Conservation (phyloP, 208 protist genomes). For the Leishmania mexicana region DNA sequence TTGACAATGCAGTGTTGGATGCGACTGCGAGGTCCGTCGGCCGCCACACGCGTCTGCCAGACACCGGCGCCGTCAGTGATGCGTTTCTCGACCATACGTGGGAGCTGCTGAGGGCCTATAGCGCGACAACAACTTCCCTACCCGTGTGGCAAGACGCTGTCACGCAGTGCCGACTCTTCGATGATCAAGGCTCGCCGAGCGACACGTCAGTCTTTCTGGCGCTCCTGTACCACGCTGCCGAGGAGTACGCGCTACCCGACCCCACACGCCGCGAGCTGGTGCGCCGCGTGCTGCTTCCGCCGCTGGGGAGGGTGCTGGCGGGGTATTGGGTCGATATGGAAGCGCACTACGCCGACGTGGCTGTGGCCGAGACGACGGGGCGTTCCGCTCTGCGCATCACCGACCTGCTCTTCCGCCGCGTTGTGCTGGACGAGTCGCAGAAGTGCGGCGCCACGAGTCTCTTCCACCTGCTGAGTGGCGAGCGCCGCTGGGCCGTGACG, state of each 20-base stretch:
- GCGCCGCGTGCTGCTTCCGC: conserved; percentile 23
- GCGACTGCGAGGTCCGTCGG: not conserved
- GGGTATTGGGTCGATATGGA: conserved; percentile 15
- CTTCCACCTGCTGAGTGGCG: conserved; percentile 39
- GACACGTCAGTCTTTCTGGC: conserved; percentile 6
- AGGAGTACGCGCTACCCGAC: conserved; percentile 7
- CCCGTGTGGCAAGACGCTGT: not conserved
- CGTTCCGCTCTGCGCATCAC: conserved; percentile 28
- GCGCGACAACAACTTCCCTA: not conserved
- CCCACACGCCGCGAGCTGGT: conserved; percentile 15
- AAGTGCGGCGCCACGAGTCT: conserved; percentile 36
- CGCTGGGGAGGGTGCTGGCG: conserved; percentile 17
- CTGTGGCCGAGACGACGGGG: conserved; percentile 13
- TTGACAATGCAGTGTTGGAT: not conserved
- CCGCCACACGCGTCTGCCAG: not conserved
- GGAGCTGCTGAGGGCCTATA: conserved; percentile 21
- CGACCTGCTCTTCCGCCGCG: conserved; percentile 51
- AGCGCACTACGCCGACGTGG: conserved; percentile 17
- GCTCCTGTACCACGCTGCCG: conserved; percentile 1
- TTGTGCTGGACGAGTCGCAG: conserved; percentile 66
- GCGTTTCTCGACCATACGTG: conserved; percentile 35
- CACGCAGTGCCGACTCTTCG: not conserved
- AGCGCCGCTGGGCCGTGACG: conserved; percentile 55
- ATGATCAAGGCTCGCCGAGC: not conserved
- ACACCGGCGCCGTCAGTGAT: not conserved